These are phyloP conservation scores for Sugiyamaella chiloensis DNA, from an alignment of 805 yeast species.

Conservation along the genomic window DNA sequence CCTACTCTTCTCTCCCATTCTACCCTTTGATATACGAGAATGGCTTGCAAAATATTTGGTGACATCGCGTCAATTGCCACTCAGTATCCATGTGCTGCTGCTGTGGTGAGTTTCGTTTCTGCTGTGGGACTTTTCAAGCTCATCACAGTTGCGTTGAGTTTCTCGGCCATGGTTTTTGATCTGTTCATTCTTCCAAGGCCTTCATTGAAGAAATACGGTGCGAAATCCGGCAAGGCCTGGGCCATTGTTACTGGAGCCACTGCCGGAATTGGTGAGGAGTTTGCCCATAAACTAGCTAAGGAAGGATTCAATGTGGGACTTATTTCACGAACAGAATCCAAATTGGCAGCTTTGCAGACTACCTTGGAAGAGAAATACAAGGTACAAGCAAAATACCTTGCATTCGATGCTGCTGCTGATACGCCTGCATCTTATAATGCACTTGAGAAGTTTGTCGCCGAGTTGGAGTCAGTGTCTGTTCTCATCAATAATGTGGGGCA, in stretches of 20 bases:
- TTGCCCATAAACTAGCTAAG: conserved; percentile 76
- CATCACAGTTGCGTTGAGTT: conserved; percentile 49
- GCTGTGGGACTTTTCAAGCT: conserved; percentile 55
- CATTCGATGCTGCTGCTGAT: conserved; percentile 76
- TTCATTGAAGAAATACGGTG: conserved; percentile 66
- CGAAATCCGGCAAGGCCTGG: conserved; percentile 69
- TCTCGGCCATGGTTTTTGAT: conserved; percentile 54
- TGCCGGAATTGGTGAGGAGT: conserved; percentile 96
- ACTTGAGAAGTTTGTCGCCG: conserved; percentile 44
- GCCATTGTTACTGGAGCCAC: conserved; percentile 98
- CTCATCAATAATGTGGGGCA: conserved; percentile 92
- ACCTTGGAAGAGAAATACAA: conserved; percentile 59
- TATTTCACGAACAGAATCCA: conserved; percentile 78
- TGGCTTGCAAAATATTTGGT: too few species aligned
- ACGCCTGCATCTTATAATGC: conserved; percentile 51
- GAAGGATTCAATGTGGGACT: conserved; percentile 80
- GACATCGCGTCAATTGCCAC: conserved; percentile 5
- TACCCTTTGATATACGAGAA: too few species aligned
- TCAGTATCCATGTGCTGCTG: conserved; percentile 13
- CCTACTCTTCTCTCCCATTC: too few species aligned
- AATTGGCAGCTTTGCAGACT: conserved; percentile 61
- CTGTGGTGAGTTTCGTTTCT: conserved; percentile 13
- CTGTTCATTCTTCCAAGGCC: conserved; percentile 55
- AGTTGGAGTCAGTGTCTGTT: conserved; percentile 54
- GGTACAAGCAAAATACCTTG: conserved; percentile 63